Base-by-base conservation (phyloP, 75 land plant species). In the Picea sitchensis region DNA sequence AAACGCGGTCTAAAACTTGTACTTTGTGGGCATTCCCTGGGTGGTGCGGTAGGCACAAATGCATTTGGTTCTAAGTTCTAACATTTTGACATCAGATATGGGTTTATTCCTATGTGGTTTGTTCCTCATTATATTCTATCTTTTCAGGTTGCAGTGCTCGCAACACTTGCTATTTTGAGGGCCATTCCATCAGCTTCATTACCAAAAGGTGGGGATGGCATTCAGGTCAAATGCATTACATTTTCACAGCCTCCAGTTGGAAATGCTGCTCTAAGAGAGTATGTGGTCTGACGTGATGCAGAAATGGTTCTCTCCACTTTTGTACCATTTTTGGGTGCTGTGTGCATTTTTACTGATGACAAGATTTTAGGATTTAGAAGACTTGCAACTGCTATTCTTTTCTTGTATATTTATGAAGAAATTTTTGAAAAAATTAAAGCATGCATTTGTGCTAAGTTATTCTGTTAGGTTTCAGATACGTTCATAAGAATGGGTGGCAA, bases 161-260 rank as follows among this genome's bases (percentile, higher is more conserved):
- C 93, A 14, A 96, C 98, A 26, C 88, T 96, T 78, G 93, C 95
- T 11, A 96, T 96, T 86, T 80, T 96, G 63, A 87, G 98, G 74
- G 91, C 86, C 51, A 67, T 92, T 76, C 91, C 94, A 59, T 79
- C 86, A 72, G 83, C 87, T 47, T 38, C 84, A 38, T 81, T 82
- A 32, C 14, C 18, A 47, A 90, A 87, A 79, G 84, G 81, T 47
- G 86, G 80, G 67, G 90, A 86, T 23, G 90, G 80, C 32, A 81
- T 96, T 59, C 75, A 63, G 36, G 88, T 96, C 51, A 94, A 96
- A 80, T 96, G 99, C 78, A 94, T 96, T 44, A 96, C 99, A 32
- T 96, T 96, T 72, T 94, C 99, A 44, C 99, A 96, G 82, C 99
- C 99, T 61, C 98, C 99, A 56, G 99, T 96, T 85, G 99, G 99